Evolutionary conservation across 805 yeast genomes (phyloP).

Genomic region (Maudiozyma saulgeensis): DNA sequence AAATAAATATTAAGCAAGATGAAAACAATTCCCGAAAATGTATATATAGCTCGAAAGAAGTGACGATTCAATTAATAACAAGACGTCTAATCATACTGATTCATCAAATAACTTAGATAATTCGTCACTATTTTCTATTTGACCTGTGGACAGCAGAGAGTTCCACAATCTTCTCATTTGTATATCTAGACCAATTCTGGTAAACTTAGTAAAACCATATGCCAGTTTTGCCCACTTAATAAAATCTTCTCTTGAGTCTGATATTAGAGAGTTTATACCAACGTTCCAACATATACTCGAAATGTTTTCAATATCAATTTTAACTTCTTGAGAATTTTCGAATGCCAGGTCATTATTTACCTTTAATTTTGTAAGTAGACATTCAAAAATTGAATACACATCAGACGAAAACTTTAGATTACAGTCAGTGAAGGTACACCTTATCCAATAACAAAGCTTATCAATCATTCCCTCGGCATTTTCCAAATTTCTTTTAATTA

Average conservation of each 20-base stretch:
- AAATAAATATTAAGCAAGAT: no score
- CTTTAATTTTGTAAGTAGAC: background rate
- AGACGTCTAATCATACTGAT: background rate
- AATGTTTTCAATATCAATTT: slow-evolving; percentile 31
- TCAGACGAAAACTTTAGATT: background rate
- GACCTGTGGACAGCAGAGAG: slow-evolving; percentile 16
- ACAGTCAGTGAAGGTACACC: slow-evolving; percentile 12
- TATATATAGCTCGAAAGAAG: no score
- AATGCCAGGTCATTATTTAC: background rate
- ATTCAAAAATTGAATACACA: background rate
- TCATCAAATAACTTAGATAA: background rate
- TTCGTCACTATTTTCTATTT: background rate
- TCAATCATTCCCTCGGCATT: slow-evolving; percentile 7
- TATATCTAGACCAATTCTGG: slow-evolving; percentile 18
- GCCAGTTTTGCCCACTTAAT: slow-evolving; percentile 25
- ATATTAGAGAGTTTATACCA: slow-evolving; percentile 26
- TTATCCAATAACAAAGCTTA: slow-evolving; percentile 24
- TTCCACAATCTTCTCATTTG: slow-evolving; percentile 24
- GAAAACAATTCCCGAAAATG: no score
- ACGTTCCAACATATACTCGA: slow-evolving; percentile 33
- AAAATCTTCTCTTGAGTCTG: slow-evolving; percentile 16
- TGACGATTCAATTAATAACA: no score
- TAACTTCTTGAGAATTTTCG: slow-evolving; percentile 4
- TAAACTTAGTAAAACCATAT: slow-evolving; percentile 19
- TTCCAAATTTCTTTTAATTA: slow-evolving; percentile 21